Evolutionary conservation across 352 stramenopile genomes (phyloP), one percentile per base, ranked within the genome.

Genomic region (Phytopythium boreale): DNA sequence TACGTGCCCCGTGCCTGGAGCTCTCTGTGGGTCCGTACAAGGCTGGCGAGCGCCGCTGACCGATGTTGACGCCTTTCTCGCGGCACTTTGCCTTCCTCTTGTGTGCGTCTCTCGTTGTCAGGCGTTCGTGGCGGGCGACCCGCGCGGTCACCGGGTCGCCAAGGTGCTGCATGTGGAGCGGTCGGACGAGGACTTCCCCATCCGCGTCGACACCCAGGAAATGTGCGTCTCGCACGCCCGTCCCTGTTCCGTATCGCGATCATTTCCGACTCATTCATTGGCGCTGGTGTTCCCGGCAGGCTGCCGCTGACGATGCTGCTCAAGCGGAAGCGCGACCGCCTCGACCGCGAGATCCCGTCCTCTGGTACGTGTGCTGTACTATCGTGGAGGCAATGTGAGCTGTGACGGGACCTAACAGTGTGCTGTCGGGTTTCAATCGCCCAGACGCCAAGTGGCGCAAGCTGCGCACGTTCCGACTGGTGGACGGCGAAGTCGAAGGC

Each of bases 401-500:
- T 10, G 10, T 39, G 12, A 62, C 53, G 46, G 19, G 11, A 9
- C 11, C 56, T 62, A 9, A 60, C 53, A 3, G 37, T 26, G 66
- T 39, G 24, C 1, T 36, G 29, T 7, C 49, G 49, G 62, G 31
- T 47, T 53, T n/a, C n/a, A n/a, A n/a, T n/a, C n/a, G 24, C 4
- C 19, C 39, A 92, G 82, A 75, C 56, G 74, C 77, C 39, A 87
- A 89, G 37, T 92, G 84, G 84, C 69, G 84, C 47, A 92, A 92
- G 64, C 76, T 92, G 60, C 78, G 84, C 34, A 92, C 84, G 51
- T 92, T 90, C 55, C 71, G 66, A 20, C 70, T 92, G 22, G 70
- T 89, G 9, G 68, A 87, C 59, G 82, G 84, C 57, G 66, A 87
- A 59, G 79, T 88, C 15, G 71, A 88, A 41, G 84, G 76, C 37